phyloP scores from a whole-genome alignment of 2,329 filamentous ascomycete genomes.

The Penicillium sclerotiorum region DNA sequence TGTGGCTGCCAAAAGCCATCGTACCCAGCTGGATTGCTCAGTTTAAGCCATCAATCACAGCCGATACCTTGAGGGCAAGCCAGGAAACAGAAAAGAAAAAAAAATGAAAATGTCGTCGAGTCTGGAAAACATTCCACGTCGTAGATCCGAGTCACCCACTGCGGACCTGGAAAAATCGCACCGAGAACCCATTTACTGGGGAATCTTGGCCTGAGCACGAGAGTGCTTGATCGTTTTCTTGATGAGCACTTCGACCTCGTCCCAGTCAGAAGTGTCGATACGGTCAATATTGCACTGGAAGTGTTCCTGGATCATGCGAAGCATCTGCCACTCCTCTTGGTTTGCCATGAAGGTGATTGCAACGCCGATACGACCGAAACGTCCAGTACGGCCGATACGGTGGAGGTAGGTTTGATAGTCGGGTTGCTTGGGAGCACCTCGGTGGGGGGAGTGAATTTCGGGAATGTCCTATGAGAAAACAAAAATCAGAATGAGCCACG shows the following conservation, averaged over 20 bases:
- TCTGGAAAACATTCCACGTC: no score
- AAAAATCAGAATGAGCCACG: no score
- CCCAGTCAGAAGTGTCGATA: slow-evolving; percentile 87
- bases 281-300: slow-evolving; percentile 81
- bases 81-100: no score
- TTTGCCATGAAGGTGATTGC: slow-evolving; percentile 94
- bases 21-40: no score
- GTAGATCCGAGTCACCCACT: no score
- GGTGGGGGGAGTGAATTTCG: slow-evolving; percentile 60
- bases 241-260: slow-evolving; percentile 79
- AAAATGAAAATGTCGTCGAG: no score
- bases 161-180: no score
- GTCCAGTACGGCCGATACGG: slow-evolving; percentile 93
- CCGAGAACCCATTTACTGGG: no score
- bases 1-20: no score
- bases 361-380: slow-evolving; percentile 94
- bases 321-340: slow-evolving; percentile 74
- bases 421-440: slow-evolving; percentile 66
- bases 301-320: slow-evolving; percentile 76
- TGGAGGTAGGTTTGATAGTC: slow-evolving; percentile 97
- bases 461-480: slow-evolving; percentile 73
- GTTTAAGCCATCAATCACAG: no score
- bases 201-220: slow-evolving; percentile 45
- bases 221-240: slow-evolving; percentile 73
- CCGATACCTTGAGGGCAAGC: no score